These are phyloP conservation scores for Hibiscus syriacus DNA, from an alignment of 345 rosid genomes.

Conservation along the genomic window DNA sequence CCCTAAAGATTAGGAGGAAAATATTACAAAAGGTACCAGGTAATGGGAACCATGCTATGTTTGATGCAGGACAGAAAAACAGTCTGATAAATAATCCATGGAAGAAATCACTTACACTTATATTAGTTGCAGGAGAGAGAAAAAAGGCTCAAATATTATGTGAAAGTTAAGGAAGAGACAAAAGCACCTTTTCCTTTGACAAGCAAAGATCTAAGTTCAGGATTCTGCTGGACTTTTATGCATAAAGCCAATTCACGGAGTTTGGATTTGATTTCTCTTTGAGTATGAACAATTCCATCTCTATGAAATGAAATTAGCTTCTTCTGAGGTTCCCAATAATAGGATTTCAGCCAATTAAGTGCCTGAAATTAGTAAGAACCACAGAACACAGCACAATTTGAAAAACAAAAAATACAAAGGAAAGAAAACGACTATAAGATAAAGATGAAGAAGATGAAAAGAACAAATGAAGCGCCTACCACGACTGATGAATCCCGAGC, in stretches of 20 bases:
- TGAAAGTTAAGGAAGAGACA: background rate
- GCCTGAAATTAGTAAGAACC: conserved; percentile 43
- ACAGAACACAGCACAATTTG: background rate
- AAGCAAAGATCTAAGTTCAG: conserved; percentile 29
- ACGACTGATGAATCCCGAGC: conserved; percentile 64
- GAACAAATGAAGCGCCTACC: conserved; percentile 27
- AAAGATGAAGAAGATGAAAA: too few relatives aligned
- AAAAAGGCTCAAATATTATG: background rate
- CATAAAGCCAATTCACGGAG: conserved; percentile 47
- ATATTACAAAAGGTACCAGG: background rate
- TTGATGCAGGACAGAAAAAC: background rate
- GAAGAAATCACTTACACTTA: background rate
- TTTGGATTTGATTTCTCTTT: conserved; percentile 59
- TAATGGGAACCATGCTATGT: background rate
- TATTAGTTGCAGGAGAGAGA: background rate
- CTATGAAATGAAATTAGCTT: conserved; percentile 45
- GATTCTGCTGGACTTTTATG: conserved; percentile 34
- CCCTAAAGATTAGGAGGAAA: background rate
- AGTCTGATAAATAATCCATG: background rate
- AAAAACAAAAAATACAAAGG: background rate
- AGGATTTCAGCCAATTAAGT: conserved; percentile 72
- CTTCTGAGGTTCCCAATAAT: conserved; percentile 80
- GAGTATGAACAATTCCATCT: conserved; percentile 37
- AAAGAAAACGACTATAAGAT: background rate
- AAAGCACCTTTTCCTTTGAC: conserved; percentile 40